Evolutionary conservation across 2,329 filamentous ascomycete genomes (phyloP).

Genomic region (Meredithiella fracta): DNA sequence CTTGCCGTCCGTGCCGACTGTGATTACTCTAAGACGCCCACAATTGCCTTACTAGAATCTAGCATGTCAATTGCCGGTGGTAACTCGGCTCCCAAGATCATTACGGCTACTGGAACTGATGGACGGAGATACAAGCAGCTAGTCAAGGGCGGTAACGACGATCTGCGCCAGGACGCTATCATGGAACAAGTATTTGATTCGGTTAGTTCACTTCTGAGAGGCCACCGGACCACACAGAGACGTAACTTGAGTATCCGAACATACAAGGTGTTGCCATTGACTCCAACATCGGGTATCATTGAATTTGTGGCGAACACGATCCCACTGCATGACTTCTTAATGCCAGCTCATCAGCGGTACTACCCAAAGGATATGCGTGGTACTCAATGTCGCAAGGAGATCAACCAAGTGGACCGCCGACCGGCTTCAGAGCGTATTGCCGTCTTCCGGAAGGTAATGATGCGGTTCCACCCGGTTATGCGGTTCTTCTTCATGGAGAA

Average conservation of each 20-base stretch:
- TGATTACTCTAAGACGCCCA: constrained; percentile 62
- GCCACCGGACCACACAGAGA: constrained; percentile 73
- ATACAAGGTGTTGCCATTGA: constrained; percentile 90
- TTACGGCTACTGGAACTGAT: constrained; percentile 64
- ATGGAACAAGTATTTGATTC: constrained; percentile 99
- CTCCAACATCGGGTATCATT: constrained; percentile 72
- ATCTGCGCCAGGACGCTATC: constrained; percentile 88
- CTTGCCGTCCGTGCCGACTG: constrained; percentile 56
- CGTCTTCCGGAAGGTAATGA: constrained; percentile 61
- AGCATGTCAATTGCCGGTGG: constrained; percentile 76
- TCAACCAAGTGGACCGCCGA: constrained; percentile 46
- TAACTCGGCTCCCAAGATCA: constrained; percentile 83
- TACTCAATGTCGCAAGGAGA: constrained; percentile 60
- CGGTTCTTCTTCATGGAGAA: constrained; percentile 94
- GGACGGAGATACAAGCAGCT: constrained; percentile 74
- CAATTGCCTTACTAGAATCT: constrained; percentile 54
- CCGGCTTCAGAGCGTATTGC: constrained; percentile 36
- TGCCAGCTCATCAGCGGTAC: constrained; percentile 78
- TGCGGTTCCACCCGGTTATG: constrained; percentile 82
- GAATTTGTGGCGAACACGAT: constrained; percentile 93
- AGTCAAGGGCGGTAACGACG: constrained; percentile 90
- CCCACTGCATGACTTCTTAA: constrained; percentile 78
- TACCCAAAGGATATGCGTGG: constrained; percentile 70
- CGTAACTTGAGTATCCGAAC: constrained; percentile 81
- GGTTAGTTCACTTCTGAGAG: constrained; percentile 75